Evolutionary conservation across 768 basidiomycete species (phyloP), one percentile per base, ranked within the genome.

Genomic region (Leccinellum albellum): DNA sequence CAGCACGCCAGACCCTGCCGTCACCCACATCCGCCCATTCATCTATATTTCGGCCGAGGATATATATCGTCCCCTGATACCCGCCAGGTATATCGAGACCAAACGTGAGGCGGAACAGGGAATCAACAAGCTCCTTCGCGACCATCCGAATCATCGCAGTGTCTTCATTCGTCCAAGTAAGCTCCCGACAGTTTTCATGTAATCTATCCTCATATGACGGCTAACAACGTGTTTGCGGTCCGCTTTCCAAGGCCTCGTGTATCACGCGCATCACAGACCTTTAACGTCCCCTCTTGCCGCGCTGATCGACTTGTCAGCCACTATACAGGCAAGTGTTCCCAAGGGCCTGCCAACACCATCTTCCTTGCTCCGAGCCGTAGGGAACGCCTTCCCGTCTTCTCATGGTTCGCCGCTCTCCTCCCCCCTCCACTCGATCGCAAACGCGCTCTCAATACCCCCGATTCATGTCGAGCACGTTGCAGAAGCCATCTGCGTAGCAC

Each of bases 391-490:
- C 61, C 60, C 71, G 51, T 65, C 68, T 54, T 69, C 70, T 59
- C 51, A 57, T 63, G 55, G 61, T 67, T 62, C 64, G 59, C 73
- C 67, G 60, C 61, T 72, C 55, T 72, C 75, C 23, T 83, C 82
- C 23, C 67, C 82, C 15, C 72, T 89, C 40, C 77, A 83, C 31
- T 85, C 88, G 3, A 74, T 94, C 33, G 89, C 92, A 7, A 89
- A 89, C 59, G 85, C 89, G 17, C 73, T 98, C 51, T 79, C 82
- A n/a, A 87, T 88, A 54, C 92, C 89, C 29, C 95, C 97, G 2
- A 84, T 98, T 44, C 96, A 98, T 66, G 94, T 98, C 21, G 97
- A 99, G 64, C 92, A 94, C 60, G 93, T 98, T 46, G 97, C 89
- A 3, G 84, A 87, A 63, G 91, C 94, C 1, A 81, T 93, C 7